Conservation (phyloP, 2,329 filamentous ascomycete species). For the Pezicula rhizophila region DNA sequence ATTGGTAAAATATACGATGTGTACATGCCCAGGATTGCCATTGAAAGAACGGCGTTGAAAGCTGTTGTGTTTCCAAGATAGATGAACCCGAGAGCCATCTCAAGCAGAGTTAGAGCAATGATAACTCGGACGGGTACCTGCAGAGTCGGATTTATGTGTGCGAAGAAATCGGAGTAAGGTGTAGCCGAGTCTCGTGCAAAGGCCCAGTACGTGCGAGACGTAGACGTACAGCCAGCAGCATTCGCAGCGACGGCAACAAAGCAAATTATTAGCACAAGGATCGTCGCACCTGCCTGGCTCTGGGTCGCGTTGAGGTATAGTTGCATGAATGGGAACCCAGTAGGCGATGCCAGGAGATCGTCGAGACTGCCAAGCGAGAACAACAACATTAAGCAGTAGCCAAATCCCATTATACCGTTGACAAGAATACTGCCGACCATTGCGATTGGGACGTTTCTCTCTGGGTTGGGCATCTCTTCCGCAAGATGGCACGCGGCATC, state of each 20-base stretch:
- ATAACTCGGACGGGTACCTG: slow-evolving; percentile 35
- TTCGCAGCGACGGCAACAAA: slow-evolving; percentile 41
- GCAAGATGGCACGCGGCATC: slow-evolving; percentile 40
- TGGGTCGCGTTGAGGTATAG: slow-evolving; percentile 37
- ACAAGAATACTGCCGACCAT: slow-evolving; percentile 37
- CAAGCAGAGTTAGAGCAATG: slow-evolving; percentile 34
- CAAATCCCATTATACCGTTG: slow-evolving; percentile 40
- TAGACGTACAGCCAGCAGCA: slow-evolving; percentile 37
- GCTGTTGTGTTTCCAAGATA: slow-evolving; percentile 41
- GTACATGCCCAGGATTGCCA: slow-evolving; percentile 38
- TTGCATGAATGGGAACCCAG: slow-evolving; percentile 40
- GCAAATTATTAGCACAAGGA: slow-evolving; percentile 35
- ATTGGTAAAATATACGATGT: slow-evolving; percentile 37
- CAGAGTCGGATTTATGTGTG: slow-evolving; percentile 23
- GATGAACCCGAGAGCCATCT: slow-evolving; percentile 39
- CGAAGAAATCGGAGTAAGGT: slow-evolving; percentile 31
- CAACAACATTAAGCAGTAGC: slow-evolving; percentile 35
- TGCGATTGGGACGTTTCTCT: slow-evolving; percentile 34
- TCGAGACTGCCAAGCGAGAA: slow-evolving; percentile 37
- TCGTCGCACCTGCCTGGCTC: slow-evolving; percentile 32
- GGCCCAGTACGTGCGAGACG: slow-evolving; percentile 35
- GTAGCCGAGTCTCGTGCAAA: slow-evolving; percentile 40
- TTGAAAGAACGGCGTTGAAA: slow-evolving; percentile 40
- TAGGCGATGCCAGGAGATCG: slow-evolving; percentile 32
- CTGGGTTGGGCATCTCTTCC: slow-evolving; percentile 39